Percentiles rank a stretch among this genome's conserved stretches.
Evolutionary conservation across 2,329 filamentous ascomycete genomes (phyloP).

Genomic region (Hymenoscyphus linearis): DNA sequence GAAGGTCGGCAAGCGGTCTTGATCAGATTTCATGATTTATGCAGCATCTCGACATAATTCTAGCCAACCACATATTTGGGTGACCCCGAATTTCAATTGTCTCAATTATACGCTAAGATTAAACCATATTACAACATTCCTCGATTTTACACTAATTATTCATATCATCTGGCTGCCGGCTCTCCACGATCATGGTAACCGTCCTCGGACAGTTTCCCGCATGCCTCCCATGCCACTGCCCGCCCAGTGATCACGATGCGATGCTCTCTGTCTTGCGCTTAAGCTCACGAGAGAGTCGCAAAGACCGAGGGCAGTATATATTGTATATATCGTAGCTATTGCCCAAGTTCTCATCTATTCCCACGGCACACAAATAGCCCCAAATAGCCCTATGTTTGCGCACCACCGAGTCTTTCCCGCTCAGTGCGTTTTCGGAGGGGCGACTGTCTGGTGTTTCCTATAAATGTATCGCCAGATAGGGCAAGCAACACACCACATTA

Average conservation of each 20-base stretch:
- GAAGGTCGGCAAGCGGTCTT: conserved; percentile 11
- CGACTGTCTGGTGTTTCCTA: conserved; percentile 7
- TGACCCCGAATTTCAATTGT: conserved; percentile 16
- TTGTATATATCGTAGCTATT: background rate
- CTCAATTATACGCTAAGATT: conserved; percentile 13
- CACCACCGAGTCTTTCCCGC: conserved; percentile 15
- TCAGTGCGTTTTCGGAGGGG: conserved; percentile 22
- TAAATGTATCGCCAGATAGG: background rate
- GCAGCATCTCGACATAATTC: conserved; percentile 13
- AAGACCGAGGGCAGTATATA: background rate
- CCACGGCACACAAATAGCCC: background rate
- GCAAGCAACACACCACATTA: background rate
- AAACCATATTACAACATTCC: conserved; percentile 11
- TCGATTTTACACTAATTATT: background rate
- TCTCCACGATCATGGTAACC: background rate
- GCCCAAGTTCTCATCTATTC: background rate
- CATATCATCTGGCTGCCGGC: background rate
- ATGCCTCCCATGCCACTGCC: conserved; percentile 2
- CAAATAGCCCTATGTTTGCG: background rate
- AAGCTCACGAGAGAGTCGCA: background rate
- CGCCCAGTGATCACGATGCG: background rate
- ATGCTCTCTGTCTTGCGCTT: background rate
- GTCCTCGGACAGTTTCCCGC: conserved; percentile 7
- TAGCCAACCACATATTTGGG: conserved; percentile 15
- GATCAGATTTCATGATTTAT: conserved; percentile 11